Base-by-base conservation (phyloP, 2,329 filamentous ascomycete genomes). In the Trichoderma sp. region DNA sequence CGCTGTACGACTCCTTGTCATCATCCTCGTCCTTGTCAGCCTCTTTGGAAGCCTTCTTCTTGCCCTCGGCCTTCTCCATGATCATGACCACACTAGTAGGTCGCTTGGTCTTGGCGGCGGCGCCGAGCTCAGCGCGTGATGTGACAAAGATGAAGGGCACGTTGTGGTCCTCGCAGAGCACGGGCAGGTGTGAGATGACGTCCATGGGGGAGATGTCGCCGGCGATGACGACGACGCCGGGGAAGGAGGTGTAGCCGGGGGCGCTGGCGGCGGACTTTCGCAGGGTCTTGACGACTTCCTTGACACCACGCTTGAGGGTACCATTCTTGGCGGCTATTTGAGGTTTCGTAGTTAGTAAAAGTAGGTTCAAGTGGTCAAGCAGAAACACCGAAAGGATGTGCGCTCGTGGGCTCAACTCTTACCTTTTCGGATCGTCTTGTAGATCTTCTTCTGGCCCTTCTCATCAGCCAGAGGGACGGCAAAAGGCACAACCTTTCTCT, bases 171-270 rank as follows among this genome's bases (percentile, higher is more conserved):
- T 99, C 96, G 87, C 96, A 98, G 69, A 98, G 90, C 69, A 99
- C 92, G 76, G 96, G 96, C 73, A 99, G 92, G 83, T 99, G 96
- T 70, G 93, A 96, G 83, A 99, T 97, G 80, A 99, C 96, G 81
- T 99, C 96, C 90, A 96, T 95, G 73, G 96, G 96, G 65, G 93
- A 97, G 84, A 99, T 98, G 82, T 99, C 96, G 75, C 93, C 96
- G 43, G 96, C 96, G 74, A 99, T 93, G 79, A 99, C 86, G 76
- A 97, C 93, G 74, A 99, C 87, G 73, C 89, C 87, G 55, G 92
- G 90, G 76, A 89, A 85, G 66, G 86, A 80, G 64, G 87, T 84
- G 77, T 87, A 84, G 73, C 88, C 86, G 70, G 89, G 86, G n/a
- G 89, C 87, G 68, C 89, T 87, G 74, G 88, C 81, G 69, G 92